Percentiles rank a stretch among this genome's conserved stretches.
These are phyloP conservation scores for Malus sylvestris DNA, from an alignment of 306 rosid species.

Conservation along the genomic window DNA sequence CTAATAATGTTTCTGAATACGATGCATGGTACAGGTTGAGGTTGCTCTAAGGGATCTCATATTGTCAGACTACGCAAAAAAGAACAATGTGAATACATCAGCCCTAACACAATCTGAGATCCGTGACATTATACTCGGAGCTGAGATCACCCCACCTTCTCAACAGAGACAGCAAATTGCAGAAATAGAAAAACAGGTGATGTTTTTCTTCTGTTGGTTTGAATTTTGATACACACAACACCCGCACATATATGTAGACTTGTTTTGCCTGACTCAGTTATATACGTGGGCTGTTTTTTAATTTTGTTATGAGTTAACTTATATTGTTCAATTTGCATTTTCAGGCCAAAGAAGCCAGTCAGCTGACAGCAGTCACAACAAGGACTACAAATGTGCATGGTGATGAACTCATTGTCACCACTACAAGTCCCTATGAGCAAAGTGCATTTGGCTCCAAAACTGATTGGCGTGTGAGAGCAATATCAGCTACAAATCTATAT, in stretches of 20 bases:
- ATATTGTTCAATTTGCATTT: slow-evolving; percentile 2
- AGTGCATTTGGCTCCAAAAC: slow-evolving; percentile 91
- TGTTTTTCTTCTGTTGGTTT: slow-evolving; percentile 2
- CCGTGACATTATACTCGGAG: slow-evolving; percentile 98
- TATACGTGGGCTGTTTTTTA: not conserved
- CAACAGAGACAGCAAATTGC: slow-evolving; percentile 99
- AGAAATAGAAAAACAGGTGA: slow-evolving; percentile 97
- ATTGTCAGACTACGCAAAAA: slow-evolving; percentile 96
- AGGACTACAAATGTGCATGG: slow-evolving; percentile 91
- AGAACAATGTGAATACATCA: slow-evolving; percentile 96
- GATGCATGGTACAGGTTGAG: slow-evolving; percentile 68
- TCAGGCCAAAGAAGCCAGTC: slow-evolving; percentile 88
- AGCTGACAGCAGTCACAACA: slow-evolving; percentile 91
- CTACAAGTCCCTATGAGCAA: slow-evolving; percentile 98
- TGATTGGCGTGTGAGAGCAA: slow-evolving; percentile 99
- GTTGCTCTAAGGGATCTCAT: slow-evolving; percentile 98
- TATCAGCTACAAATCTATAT: slow-evolving; percentile 91
- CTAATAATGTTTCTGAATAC: not conserved
- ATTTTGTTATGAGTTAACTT: not conserved
- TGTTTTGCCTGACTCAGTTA: not conserved
- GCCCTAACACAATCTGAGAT: slow-evolving; percentile 96
- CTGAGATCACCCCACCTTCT: slow-evolving; percentile 99
- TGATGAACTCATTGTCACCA: slow-evolving; percentile 88
- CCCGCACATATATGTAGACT: not conserved
- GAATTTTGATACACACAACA: not conserved